Base-by-base conservation (phyloP, 2,329 filamentous ascomycete species). In the Aspergillus latus region DNA sequence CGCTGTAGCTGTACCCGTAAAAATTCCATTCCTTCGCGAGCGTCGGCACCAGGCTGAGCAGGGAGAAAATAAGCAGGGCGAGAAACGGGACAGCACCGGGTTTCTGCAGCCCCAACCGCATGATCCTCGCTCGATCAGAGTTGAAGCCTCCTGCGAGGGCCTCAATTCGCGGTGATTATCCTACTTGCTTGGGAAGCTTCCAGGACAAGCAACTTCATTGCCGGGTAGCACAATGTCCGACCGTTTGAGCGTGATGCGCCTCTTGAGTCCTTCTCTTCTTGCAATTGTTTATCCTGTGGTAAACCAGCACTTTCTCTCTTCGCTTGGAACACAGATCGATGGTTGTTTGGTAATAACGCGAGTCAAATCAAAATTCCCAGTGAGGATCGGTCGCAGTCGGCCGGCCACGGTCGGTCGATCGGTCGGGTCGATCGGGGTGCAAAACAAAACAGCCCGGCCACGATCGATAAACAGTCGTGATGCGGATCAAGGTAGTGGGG, bases 61-160 rank as follows among this genome's bases (percentile, higher is more conserved):
- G 60, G 45, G 67, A 68, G 52, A 73, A 71, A 40, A 71, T 54
- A 52, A 72, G 39, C 53, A 73, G 58, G 48, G 63, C 66, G 32
- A 73, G 62, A 50, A 72, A 67, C 57, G 70, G 68, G 52, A 72
- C 64, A 43, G 69, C 66, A 59, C 68, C 68, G 56, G 69, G 64
- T 65, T 69, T 72, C 50, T 64, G 63, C 52, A 73, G 54, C 50
- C 69, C 69, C 56, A 69, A 67, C 60, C 69, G 66, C 71, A 73
- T 73, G 49, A 60, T 72, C 63, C 63, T 62, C 63, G 37, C 30
- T 29, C 44, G 29, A 28, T 28, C 26, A 26, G 4, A 44, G 21
- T 28, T 58, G 49, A 55, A 56, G 59, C 58, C 40, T 54, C 11
- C 42, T 46, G 39, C 53, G 37, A 44, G 47, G 39, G 48, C 42